Evolutionary conservation across 768 basidiomycete species (phyloP).

Genomic region (Rossbeevera mucosa): DNA sequence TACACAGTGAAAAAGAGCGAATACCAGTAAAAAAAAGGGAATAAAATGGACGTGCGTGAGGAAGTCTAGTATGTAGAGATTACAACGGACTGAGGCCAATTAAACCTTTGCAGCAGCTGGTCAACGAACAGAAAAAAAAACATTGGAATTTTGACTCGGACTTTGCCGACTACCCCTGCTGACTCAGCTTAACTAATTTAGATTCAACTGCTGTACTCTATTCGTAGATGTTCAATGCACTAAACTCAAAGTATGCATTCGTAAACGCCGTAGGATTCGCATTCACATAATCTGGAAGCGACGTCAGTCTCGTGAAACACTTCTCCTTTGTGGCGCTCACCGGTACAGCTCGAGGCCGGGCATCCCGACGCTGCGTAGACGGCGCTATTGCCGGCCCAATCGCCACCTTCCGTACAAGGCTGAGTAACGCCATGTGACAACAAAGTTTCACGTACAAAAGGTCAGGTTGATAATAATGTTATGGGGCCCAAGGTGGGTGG

Average conservation of each 20-base stretch:
- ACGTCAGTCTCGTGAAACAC: not conserved
- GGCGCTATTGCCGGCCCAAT: constrained; percentile 20
- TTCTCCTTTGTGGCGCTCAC: constrained; percentile 13
- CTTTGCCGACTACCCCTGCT: constrained; percentile 24
- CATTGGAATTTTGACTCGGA: constrained; percentile 30
- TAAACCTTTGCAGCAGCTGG: constrained; percentile 26
- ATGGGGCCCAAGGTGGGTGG: constrained; percentile 46
- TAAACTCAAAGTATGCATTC: constrained; percentile 7
- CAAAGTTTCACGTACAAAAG: constrained; percentile 9
- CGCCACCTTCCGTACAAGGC: constrained; percentile 13
- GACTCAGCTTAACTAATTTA: constrained; percentile 20
- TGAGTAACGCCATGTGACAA: not conserved
- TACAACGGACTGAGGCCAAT: constrained; percentile 30
- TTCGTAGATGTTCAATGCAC: constrained; percentile 2
- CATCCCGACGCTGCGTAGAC: constrained; percentile 20
- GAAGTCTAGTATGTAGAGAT: constrained; percentile 31
- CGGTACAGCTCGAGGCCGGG: constrained; percentile 18
- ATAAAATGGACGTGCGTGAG: constrained; percentile 36
- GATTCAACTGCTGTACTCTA: not conserved
- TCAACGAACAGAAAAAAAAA: constrained; percentile 20
- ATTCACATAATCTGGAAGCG: constrained; percentile 2
- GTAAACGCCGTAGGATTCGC: not conserved
- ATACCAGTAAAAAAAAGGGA: constrained; percentile 28
- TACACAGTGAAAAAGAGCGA: not conserved
- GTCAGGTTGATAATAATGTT: constrained; percentile 37